Conservation (phyloP, 2,329 filamentous ascomycete genomes). For the Fusarium liriodendri region DNA sequence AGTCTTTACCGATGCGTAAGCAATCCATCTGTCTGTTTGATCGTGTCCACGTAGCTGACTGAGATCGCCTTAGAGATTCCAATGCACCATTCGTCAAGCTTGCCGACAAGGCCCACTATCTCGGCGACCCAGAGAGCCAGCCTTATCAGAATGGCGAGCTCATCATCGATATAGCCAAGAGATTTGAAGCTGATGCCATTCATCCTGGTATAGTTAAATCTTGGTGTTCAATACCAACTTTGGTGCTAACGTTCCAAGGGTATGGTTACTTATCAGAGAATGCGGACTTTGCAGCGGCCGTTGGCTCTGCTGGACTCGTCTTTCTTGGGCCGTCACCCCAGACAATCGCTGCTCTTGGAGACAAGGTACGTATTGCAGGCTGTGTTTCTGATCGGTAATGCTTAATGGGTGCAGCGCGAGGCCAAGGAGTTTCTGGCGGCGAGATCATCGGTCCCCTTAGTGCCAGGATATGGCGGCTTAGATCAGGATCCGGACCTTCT, state of each 20-base stretch:
- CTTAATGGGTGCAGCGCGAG: neutral
- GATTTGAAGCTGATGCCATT: neutral
- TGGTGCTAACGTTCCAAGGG: accelerated
- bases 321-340: neutral
- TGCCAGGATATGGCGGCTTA: neutral
- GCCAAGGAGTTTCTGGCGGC: neutral
- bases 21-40: neutral
- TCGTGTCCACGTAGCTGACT: neutral
- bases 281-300: neutral
- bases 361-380: neutral
- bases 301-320: neutral
- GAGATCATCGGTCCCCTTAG: neutral
- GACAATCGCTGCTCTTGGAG: neutral
- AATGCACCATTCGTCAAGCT: neutral
- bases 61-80: neutral
- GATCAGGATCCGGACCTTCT: neutral
- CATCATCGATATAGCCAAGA: neutral
- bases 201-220: neutral
- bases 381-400: neutral
- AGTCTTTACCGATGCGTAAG: neutral
- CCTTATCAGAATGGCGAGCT: neutral
- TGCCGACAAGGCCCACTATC: neutral
- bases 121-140: neutral
- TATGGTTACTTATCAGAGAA: neutral
- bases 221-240: neutral